Evolutionary conservation across 2,329 filamentous ascomycete species (phyloP).

Genomic region (Bisporella sp.): DNA sequence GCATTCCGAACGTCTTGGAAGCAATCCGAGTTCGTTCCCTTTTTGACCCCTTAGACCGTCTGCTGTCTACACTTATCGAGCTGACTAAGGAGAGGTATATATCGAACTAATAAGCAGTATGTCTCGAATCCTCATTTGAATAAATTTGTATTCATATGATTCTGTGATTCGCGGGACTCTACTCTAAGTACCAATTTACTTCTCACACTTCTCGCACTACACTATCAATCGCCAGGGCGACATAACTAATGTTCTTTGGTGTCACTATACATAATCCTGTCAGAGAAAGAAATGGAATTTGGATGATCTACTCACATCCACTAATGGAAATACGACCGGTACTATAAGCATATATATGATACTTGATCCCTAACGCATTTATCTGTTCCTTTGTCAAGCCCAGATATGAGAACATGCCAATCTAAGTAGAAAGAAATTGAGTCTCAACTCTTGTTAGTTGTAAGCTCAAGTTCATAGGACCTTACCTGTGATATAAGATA

Average conservation of each 20-base stretch:
- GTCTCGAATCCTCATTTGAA: too few species aligned
- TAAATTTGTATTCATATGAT: too few species aligned
- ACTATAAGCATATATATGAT: not conserved
- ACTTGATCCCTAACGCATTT: not conserved
- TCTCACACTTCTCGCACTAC: not conserved
- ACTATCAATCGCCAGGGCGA: not conserved
- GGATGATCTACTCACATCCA: not conserved
- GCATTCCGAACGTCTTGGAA: too few species aligned
- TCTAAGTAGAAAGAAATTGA: not conserved
- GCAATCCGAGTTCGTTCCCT: too few species aligned
- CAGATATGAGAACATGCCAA: not conserved
- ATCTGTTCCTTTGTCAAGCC: not conserved
- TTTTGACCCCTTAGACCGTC: too few species aligned
- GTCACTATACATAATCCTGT: not conserved
- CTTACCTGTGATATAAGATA: not conserved
- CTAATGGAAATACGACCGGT: not conserved
- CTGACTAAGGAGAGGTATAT: too few species aligned
- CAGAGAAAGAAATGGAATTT: not conserved
- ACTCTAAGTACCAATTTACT: too few species aligned
- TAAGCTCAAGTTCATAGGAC: not conserved
- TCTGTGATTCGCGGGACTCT: too few species aligned
- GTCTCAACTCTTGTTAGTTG: not conserved
- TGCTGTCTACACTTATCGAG: too few species aligned
- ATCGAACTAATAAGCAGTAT: too few species aligned
- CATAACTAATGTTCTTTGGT: not conserved